Evolutionary conservation across 2,329 filamentous ascomycete species (phyloP).

Genomic region (Corinectria fuckeliana): DNA sequence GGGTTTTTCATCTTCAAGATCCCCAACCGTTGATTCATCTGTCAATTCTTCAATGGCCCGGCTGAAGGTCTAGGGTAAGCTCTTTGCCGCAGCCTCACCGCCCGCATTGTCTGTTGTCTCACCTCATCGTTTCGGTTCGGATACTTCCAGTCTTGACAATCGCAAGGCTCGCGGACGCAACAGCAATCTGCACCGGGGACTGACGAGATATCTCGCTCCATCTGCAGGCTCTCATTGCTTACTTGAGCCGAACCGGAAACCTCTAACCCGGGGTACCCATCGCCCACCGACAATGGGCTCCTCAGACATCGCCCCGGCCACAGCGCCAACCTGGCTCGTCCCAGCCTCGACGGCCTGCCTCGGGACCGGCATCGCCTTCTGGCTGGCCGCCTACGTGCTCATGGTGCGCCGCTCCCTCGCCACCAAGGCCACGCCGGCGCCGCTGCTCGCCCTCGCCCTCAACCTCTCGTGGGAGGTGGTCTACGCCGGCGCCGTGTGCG

Average conservation of each 20-base stretch:
- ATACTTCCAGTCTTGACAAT: too few species aligned
- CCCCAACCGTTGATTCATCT: too few species aligned
- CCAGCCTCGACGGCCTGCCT: slow-evolving; percentile 45
- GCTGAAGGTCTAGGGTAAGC: not conserved
- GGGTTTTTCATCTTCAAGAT: too few species aligned
- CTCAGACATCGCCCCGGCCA: slow-evolving; percentile 46
- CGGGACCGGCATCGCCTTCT: slow-evolving; percentile 46
- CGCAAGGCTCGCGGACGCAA: not conserved
- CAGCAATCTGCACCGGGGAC: not conserved
- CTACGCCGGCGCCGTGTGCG: slow-evolving; percentile 54
- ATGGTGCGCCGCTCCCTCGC: slow-evolving; percentile 53
- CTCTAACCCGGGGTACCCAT: too few species aligned
- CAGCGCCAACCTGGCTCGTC: slow-evolving; percentile 47
- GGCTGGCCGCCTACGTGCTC: slow-evolving; percentile 54
- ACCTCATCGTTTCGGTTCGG: too few species aligned
- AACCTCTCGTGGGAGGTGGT: slow-evolving; percentile 61
- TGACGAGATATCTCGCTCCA: not conserved
- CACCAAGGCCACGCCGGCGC: slow-evolving; percentile 57
- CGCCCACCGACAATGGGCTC: slow-evolving; percentile 44
- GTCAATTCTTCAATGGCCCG: too few species aligned
- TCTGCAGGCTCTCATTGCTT: not conserved
- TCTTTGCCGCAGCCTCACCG: not conserved
- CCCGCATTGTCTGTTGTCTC: not conserved
- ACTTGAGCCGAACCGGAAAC: too few species aligned
- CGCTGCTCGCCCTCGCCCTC: slow-evolving; percentile 53